Conservation (phyloP, 2,329 filamentous ascomycete species). For the Teratosphaeria gauchensis region DNA sequence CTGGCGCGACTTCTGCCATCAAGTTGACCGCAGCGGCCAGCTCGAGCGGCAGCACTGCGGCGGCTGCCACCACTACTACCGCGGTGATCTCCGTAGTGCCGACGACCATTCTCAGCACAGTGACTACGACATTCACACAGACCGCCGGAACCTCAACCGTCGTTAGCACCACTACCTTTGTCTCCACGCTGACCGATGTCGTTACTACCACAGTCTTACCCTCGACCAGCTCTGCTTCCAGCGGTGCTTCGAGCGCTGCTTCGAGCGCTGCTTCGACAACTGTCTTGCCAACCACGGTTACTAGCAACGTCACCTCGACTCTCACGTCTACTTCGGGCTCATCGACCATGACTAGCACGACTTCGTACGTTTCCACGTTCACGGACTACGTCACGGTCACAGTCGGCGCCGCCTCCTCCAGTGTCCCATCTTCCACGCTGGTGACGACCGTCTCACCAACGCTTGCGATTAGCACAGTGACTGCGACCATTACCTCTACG, state of each 20-base stretch:
- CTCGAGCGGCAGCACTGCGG: neutral
- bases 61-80: neutral
- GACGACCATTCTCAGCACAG: neutral
- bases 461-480: neutral
- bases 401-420: neutral
- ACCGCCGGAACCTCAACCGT: neutral
- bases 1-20: neutral
- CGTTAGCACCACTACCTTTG: neutral
- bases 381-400: neutral
- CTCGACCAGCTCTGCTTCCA: no score
- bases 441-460: neutral
- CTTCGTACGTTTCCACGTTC: neutral
- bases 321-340: neutral
- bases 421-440: neutral
- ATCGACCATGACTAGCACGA: neutral
- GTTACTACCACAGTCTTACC: no score
- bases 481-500: neutral
- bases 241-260: no score
- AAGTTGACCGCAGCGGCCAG: neutral
- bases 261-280: no score
- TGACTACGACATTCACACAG: neutral
- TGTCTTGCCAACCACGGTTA: neutral
- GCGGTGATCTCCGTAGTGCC: neutral
- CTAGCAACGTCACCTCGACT: neutral
- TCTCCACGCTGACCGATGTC: neutral